These are phyloP conservation scores for Trichophyton schoenleinii DNA, from an alignment of 2,329 filamentous ascomycete genomes.

Conservation along the genomic window DNA sequence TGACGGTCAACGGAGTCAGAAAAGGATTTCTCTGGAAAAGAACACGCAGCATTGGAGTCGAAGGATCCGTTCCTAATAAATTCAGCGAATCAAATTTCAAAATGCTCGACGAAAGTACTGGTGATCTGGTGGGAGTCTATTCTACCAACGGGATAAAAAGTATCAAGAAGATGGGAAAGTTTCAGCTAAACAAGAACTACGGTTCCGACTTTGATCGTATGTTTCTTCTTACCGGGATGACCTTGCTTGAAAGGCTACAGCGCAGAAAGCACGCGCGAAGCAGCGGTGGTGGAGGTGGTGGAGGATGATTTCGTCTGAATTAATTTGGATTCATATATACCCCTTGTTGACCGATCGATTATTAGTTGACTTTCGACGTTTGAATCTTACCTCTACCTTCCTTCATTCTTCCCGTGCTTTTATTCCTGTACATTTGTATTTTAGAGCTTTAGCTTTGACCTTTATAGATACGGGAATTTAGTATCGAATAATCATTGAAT, in stretches of 20 bases:
- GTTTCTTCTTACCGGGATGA: conserved; percentile 16
- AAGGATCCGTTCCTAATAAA: conserved; percentile 15
- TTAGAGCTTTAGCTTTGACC: too few relatives aligned
- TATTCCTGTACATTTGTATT: too few relatives aligned
- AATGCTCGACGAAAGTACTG: conserved; percentile 22
- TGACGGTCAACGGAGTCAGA: conserved; percentile 12
- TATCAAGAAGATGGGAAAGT: conserved; percentile 21
- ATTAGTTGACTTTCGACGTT: too few relatives aligned
- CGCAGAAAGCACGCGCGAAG: conserved; percentile 7
- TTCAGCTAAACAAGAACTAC: conserved; percentile 20
- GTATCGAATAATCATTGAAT: too few relatives aligned
- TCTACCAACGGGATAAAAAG: conserved; percentile 19
- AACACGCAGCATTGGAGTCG: conserved; percentile 21
- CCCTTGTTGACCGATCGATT: too few relatives aligned
- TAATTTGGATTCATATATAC: too few relatives aligned
- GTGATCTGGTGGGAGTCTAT: conserved; percentile 22
- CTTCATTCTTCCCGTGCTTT: too few relatives aligned
- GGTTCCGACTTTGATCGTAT: conserved; percentile 21
- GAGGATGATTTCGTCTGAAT: not conserved
- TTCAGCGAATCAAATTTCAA: conserved; percentile 22
- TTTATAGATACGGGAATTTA: too few relatives aligned
- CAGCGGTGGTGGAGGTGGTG: conserved; percentile 10
- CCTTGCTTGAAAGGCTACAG: conserved; percentile 8
- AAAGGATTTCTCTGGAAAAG: conserved; percentile 23
- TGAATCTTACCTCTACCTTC: too few relatives aligned